These are phyloP conservation scores for Alternaria novae-zelandiae DNA, from an alignment of 2,329 filamentous ascomycete species.

Conservation along the genomic window DNA sequence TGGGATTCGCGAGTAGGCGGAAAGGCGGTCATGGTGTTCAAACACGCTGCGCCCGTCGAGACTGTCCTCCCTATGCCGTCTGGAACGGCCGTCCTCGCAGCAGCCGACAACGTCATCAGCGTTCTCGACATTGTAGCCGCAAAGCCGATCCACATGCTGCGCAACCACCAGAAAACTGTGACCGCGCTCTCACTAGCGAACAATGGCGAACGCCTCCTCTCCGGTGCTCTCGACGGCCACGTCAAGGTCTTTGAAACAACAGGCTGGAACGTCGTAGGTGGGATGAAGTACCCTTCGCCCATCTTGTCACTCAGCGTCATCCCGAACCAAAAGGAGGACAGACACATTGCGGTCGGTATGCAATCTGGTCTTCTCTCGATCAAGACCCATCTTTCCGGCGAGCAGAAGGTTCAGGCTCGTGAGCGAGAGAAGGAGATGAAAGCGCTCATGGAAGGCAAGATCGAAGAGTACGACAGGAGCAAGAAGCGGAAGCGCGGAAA, in stretches of 20 bases:
- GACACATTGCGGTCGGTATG: conserved; percentile 94
- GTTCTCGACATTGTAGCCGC: conserved; percentile 93
- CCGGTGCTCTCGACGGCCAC: conserved; percentile 90
- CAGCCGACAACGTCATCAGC: conserved; percentile 84
- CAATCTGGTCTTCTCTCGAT: conserved; percentile 90
- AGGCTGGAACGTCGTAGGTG: conserved; percentile 95
- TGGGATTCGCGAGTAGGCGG: conserved; percentile 84
- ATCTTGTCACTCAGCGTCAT: conserved; percentile 85
- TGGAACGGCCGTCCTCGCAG: conserved; percentile 83
- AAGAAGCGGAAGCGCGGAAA: conserved; percentile 68
- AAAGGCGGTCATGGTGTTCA: conserved; percentile 83
- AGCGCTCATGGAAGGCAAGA: conserved; percentile 76
- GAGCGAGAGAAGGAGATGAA: conserved; percentile 86
- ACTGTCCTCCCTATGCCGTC: conserved; percentile 85
- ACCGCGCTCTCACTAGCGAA: conserved; percentile 85
- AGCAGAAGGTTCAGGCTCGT: conserved; percentile 76
- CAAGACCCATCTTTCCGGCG: conserved; percentile 83
- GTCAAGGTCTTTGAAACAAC: conserved; percentile 96
- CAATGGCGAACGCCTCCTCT: conserved; percentile 79
- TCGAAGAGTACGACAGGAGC: conserved; percentile 78
- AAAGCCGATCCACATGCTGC: conserved; percentile 82
- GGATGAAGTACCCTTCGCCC: conserved; percentile 89
- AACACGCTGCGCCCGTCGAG: conserved; percentile 89
- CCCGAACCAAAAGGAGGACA: conserved; percentile 75
- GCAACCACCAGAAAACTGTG: conserved; percentile 97